Evolutionary conservation across 495 filamentous ascomycete species (phyloP).

Genomic region (Sporormia fimetaria): DNA sequence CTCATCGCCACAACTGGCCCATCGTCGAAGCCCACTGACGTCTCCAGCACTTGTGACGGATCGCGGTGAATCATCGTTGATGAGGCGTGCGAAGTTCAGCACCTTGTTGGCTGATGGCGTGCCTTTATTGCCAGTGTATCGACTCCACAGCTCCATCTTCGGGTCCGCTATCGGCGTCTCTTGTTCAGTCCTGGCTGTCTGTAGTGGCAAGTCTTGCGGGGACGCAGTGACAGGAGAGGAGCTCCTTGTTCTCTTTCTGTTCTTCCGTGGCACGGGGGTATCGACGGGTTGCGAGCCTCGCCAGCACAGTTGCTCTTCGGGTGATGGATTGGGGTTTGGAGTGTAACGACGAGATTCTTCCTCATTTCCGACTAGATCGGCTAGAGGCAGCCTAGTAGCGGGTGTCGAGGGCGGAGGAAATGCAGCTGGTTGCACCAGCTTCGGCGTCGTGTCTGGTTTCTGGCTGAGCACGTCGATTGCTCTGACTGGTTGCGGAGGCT

Average conservation of each 20-base stretch:
- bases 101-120: slow-evolving; percentile 16
- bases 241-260: slow-evolving; percentile 64
- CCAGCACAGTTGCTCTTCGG: slow-evolving; percentile 67
- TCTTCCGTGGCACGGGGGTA: slow-evolving; percentile 35
- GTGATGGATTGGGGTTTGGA: slow-evolving; percentile 43
- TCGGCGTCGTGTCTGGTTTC: slow-evolving; percentile 29
- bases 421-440: slow-evolving; percentile 13
- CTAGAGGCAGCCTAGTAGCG: slow-evolving; percentile 58
- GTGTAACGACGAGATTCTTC: slow-evolving; percentile 45
- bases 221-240: slow-evolving; percentile 74
- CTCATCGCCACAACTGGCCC: slow-evolving; percentile 57
- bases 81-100: slow-evolving; percentile 29
- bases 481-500: slow-evolving; percentile 8
- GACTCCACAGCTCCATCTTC: slow-evolving; percentile 75
- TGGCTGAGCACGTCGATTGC: neutral
- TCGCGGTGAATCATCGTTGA: slow-evolving; percentile 31
- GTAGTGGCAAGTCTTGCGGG: slow-evolving; percentile 39
- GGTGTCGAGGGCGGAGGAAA: slow-evolving; percentile 53
- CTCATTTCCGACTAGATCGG: slow-evolving; percentile 62
- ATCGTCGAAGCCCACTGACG: slow-evolving; percentile 31
- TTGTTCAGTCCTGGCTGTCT: slow-evolving; percentile 42
- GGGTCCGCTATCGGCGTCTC: slow-evolving; percentile 75
- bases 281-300: slow-evolving; percentile 42
- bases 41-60: slow-evolving; percentile 28
- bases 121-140: slow-evolving; percentile 41